A percentile compares a stretch with the other conserved stretches of the same genome.
Evolutionary conservation across 768 basidiomycete genomes (phyloP).

Genomic region (Rhizopogon vesiculosus): DNA sequence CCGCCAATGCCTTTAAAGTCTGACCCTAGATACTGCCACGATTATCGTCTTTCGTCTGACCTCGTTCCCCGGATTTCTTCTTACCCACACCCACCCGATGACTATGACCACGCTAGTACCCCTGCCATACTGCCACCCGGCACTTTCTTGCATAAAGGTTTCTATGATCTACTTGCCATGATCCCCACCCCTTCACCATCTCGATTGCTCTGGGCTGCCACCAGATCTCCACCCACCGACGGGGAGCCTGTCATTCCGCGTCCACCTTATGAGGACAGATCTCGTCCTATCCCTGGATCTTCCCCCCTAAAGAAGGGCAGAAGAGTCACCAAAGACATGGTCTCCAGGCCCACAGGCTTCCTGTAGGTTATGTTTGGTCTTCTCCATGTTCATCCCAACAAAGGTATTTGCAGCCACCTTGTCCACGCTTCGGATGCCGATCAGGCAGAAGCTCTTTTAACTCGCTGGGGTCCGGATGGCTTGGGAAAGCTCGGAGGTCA

Average conservation of each 20-base stretch:
- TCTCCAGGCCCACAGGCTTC: slow-evolving; percentile 78
- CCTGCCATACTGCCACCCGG: slow-evolving; percentile 56
- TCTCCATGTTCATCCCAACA: slow-evolving; percentile 14
- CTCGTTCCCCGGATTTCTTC: slow-evolving; percentile 5
- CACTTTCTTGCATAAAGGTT: slow-evolving; percentile 83
- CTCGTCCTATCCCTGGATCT: slow-evolving; percentile 12
- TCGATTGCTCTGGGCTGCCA: slow-evolving; percentile 50
- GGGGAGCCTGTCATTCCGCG: slow-evolving; percentile 44
- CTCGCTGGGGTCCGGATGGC: slow-evolving; percentile 85
- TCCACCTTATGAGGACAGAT: slow-evolving; percentile 59
- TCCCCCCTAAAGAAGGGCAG: slow-evolving; percentile 47
- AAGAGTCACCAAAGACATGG: slow-evolving; percentile 84
- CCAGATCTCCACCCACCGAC: slow-evolving; percentile 30
- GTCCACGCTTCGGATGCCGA: slow-evolving; percentile 90
- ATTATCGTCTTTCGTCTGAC: slow-evolving; percentile 4
- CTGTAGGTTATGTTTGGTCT: slow-evolving; percentile 51
- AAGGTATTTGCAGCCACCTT: slow-evolving; percentile 54
- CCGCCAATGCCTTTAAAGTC: neutral
- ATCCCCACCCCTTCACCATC: slow-evolving; percentile 69
- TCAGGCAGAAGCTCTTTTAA: slow-evolving; percentile 82
- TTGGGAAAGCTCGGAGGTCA: slow-evolving; percentile 84
- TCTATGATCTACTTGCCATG: slow-evolving; percentile 80
- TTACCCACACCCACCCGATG: slow-evolving; percentile 28
- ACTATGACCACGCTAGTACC: slow-evolving; percentile 34
- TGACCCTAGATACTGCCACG: slow-evolving; percentile 1